Conservation (phyloP, 106 monocot genomes). For the Allium cepa region DNA sequence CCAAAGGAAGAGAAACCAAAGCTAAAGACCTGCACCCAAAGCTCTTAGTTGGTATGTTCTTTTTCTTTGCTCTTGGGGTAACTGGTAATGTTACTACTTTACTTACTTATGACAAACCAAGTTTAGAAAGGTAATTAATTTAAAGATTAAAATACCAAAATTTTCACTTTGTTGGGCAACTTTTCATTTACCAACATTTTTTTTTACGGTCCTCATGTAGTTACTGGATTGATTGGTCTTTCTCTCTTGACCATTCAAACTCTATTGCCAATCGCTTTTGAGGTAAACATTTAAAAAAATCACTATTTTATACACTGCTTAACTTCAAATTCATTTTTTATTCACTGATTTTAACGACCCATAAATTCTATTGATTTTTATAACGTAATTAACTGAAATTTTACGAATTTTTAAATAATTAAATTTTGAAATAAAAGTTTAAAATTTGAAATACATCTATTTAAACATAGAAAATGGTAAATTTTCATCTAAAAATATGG, state of each 20-base stretch:
- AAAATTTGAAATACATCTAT: too few species aligned
- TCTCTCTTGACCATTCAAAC: slow-evolving; percentile 69
- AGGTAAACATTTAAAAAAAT: slow-evolving; percentile 31
- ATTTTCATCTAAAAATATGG: too few species aligned
- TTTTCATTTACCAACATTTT: background rate
- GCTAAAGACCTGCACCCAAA: slow-evolving; percentile 92
- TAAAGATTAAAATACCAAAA: too few species aligned
- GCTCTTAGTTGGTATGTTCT: slow-evolving; percentile 90
- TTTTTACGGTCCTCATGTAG: slow-evolving; percentile 36
- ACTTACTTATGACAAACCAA: slow-evolving; percentile 77
- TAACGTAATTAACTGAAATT: too few species aligned
- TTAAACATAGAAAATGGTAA: too few species aligned
- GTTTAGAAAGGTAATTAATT: slow-evolving; percentile 69
- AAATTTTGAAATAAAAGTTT: too few species aligned
- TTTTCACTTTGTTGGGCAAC: background rate
- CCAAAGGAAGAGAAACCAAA: slow-evolving; percentile 83
- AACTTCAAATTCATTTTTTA: too few species aligned
- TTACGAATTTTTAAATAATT: too few species aligned
- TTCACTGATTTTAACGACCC: too few species aligned
- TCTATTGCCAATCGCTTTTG: slow-evolving; percentile 60
- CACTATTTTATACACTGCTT: too few species aligned
- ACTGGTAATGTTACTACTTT: slow-evolving; percentile 71
- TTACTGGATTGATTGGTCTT: slow-evolving; percentile 64
- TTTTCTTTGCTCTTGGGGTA: slow-evolving; percentile 80
- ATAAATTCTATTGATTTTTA: too few species aligned